Conservation (phyloP, 208 protist species). For the Crithidia acanthocephali region DNA sequence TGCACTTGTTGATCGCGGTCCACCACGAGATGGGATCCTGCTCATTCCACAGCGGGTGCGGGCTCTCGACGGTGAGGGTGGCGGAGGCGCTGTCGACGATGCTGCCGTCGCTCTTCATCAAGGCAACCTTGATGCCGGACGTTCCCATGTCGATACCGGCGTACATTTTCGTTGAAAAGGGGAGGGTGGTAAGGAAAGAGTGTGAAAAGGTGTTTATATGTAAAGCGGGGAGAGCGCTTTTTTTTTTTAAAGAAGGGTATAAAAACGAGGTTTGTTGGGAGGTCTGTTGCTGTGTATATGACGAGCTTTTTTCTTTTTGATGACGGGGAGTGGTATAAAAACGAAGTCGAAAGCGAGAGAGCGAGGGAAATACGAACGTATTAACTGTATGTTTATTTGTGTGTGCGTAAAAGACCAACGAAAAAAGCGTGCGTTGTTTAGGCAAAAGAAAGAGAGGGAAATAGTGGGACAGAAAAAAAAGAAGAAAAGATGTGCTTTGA, state of each 20-base stretch:
- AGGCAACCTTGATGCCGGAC: constrained; percentile 73
- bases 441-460: too few relatives aligned
- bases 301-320: too few relatives aligned
- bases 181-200: constrained; percentile 6
- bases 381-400: too few relatives aligned
- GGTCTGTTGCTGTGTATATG: neutral
- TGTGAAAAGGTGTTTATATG: neutral
- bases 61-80: constrained; percentile 54
- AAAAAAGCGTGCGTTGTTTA: too few relatives aligned
- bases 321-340: too few relatives aligned
- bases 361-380: too few relatives aligned
- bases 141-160: constrained; percentile 76
- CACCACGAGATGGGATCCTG: constrained; percentile 70
- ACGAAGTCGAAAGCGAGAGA: too few relatives aligned
- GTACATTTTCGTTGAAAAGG: constrained; percentile 42
- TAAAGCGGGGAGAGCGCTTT: neutral
- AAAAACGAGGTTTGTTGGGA: neutral
- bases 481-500: too few relatives aligned
- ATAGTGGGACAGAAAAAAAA: too few relatives aligned
- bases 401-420: too few relatives aligned
- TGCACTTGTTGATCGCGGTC: constrained; percentile 59
- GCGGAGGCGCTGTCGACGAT: constrained; percentile 65
- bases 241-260: too few relatives aligned
- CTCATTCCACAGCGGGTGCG: constrained; percentile 76
- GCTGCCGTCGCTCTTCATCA: constrained; percentile 53